Evolutionary conservation across 2,329 filamentous ascomycete species (phyloP).

Genomic region (Aspergillus piperis): DNA sequence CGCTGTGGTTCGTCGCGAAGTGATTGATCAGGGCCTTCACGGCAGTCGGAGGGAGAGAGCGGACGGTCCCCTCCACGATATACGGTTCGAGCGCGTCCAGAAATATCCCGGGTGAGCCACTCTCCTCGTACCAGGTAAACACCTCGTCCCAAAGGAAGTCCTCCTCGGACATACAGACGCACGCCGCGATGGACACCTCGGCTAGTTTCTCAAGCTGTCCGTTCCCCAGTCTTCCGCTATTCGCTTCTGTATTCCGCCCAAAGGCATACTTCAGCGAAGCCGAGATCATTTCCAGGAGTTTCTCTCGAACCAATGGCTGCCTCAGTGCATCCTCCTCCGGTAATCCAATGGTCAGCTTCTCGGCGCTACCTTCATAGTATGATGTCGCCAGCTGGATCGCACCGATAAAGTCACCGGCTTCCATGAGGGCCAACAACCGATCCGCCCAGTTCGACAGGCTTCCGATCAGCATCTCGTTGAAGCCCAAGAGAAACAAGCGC

Average conservation of each 20-base stretch:
- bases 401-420: conserved; percentile 91
- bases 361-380: conserved; percentile 88
- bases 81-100: conserved; percentile 86
- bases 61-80: conserved; percentile 76
- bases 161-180: conserved; percentile 71
- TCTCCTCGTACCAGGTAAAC: conserved; percentile 86
- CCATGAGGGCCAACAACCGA: conserved; percentile 88
- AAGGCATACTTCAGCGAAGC: conserved; percentile 91
- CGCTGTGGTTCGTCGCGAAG: conserved; percentile 74
- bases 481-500: conserved; percentile 86
- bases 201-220: conserved; percentile 74
- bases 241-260: conserved; percentile 57
- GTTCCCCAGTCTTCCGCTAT: conserved; percentile 55
- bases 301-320: conserved; percentile 81
- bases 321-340: conserved; percentile 77
- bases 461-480: conserved; percentile 88
- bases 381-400: conserved; percentile 88
- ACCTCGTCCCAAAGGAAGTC: conserved; percentile 90
- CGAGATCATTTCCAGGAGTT: conserved; percentile 87
- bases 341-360: conserved; percentile 90
- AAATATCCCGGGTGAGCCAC: conserved; percentile 71
- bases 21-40: conserved; percentile 84
- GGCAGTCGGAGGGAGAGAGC: conserved; percentile 73
- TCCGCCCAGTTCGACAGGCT: conserved; percentile 97
- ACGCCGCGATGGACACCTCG: conserved; percentile 80